These are phyloP conservation scores for Mortierella polycephala DNA, from an alignment of 371 early-diverging fungal genomes.

Conservation along the genomic window DNA sequence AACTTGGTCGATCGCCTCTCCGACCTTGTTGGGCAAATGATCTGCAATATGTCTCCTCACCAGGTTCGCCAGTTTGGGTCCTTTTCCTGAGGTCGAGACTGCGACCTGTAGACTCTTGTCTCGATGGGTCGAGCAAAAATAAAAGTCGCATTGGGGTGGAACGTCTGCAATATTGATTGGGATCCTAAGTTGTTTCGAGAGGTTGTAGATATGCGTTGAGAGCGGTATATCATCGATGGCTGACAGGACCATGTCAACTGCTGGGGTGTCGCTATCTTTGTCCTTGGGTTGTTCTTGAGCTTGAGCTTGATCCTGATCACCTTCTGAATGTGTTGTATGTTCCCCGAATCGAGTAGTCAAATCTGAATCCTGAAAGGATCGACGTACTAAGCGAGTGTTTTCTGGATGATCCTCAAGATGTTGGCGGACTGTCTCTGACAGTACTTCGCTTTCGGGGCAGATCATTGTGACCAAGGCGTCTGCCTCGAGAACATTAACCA, in stretches of 20 bases:
- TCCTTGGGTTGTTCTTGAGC: not conserved
- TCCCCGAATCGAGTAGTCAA: conserved; percentile 57
- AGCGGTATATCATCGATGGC: conserved; percentile 83
- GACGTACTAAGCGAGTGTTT: conserved; percentile 72
- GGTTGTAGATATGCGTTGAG: conserved; percentile 74
- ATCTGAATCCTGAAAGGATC: conserved; percentile 68
- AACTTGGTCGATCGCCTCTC: conserved; percentile 77
- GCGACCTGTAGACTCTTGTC: conserved; percentile 89
- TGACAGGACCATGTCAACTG: conserved; percentile 80
- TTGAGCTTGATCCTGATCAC: not conserved
- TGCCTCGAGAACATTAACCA: conserved; percentile 81
- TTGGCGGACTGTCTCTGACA: conserved; percentile 72
- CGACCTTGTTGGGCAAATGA: conserved; percentile 73
- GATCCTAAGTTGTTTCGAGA: conserved; percentile 74
- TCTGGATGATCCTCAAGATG: conserved; percentile 55
- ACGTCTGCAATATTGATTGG: conserved; percentile 95
- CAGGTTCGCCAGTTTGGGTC: conserved; percentile 87
- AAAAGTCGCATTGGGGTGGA: conserved; percentile 91
- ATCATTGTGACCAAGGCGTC: conserved; percentile 83
- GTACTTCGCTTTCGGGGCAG: conserved; percentile 65
- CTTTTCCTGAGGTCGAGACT: conserved; percentile 91
- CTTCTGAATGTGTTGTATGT: conserved; percentile 7
- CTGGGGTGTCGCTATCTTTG: not conserved
- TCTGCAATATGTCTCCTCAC: conserved; percentile 75
- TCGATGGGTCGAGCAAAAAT: conserved; percentile 88